Evolutionary conservation across 164 flowering plant genomes (phyloP).

Genomic region (Pachysandra terminalis): DNA sequence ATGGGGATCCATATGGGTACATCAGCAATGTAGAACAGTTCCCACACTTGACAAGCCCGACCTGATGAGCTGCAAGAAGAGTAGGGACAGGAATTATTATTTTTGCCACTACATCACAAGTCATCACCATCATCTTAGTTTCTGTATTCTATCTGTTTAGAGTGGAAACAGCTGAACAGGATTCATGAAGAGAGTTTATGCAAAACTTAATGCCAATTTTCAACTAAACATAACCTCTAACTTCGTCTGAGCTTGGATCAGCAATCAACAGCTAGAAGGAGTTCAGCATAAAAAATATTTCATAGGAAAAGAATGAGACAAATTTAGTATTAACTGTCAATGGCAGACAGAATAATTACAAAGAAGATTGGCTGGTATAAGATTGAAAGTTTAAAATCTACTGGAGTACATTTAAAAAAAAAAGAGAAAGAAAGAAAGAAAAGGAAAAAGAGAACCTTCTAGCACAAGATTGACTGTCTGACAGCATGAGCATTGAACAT

Average conservation of each 20-base stretch:
- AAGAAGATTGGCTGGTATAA: background rate
- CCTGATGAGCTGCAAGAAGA: conserved; percentile 60
- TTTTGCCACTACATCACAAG: too few species aligned
- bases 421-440: background rate
- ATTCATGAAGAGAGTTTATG: background rate
- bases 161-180: too few species aligned
- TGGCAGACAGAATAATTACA: background rate
- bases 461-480: conserved; percentile 63
- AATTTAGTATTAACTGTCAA: background rate
- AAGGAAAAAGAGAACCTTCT: conserved; percentile 42
- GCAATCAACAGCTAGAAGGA: too few species aligned
- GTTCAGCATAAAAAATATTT: too few species aligned
- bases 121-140: too few species aligned
- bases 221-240: too few species aligned
- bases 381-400: too few species aligned
- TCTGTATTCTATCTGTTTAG: too few species aligned
- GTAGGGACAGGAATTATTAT: background rate
- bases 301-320: too few species aligned
- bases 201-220: background rate
- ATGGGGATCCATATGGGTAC: conserved; percentile 78
- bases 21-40: conserved; percentile 70
- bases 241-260: too few species aligned
- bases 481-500: conserved; percentile 65
- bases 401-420: too few species aligned
- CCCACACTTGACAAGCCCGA: conserved; percentile 82